Evolutionary conservation across 1,284 basidiomycete genomes (phyloP).

Genomic region (Calocybe gambosa): DNA sequence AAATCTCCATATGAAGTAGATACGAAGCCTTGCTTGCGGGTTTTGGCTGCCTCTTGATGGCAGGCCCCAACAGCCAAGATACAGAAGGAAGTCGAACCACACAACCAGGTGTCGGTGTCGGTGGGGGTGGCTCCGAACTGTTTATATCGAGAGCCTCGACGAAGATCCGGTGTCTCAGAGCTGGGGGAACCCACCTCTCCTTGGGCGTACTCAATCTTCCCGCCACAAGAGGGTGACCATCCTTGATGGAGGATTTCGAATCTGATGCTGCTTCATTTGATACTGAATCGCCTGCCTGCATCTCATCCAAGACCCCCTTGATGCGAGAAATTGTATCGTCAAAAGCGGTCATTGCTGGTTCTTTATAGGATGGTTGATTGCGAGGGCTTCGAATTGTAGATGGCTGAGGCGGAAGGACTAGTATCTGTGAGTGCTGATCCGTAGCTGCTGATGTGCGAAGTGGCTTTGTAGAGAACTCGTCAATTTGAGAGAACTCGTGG

Average conservation of each 20-base stretch:
- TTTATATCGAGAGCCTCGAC: constrained; percentile 49
- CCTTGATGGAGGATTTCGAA: constrained; percentile 17
- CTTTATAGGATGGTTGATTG: constrained; percentile 43
- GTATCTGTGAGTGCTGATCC: constrained; percentile 9
- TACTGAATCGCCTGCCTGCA: constrained; percentile 43
- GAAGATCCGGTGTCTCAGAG: constrained; percentile 35
- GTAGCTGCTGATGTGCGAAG: constrained; percentile 2
- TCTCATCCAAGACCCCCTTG: constrained; percentile 74
- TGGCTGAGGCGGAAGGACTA: constrained; percentile 5
- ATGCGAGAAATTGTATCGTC: constrained; percentile 86
- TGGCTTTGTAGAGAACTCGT: constrained; percentile 5
- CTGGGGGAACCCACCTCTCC: constrained; percentile 53
- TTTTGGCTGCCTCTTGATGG: constrained; percentile 41
- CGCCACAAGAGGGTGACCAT: constrained; percentile 13
- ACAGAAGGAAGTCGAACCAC: constrained; percentile 51
- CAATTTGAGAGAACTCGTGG: too few species aligned
- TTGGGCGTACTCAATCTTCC: constrained; percentile 18
- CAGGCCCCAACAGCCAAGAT: constrained; percentile 35
- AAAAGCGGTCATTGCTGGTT: constrained; percentile 68
- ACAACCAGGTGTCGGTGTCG: constrained; percentile 45
- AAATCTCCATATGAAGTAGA: constrained; percentile 56
- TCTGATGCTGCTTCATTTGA: constrained; percentile 24
- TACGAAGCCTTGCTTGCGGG: constrained; percentile 33
- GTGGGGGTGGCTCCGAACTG: constrained; percentile 44
- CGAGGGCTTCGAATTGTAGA: constrained; percentile 21